These are phyloP conservation scores for Arabidopsis suecica DNA, from an alignment of 345 rosid species.

Conservation along the genomic window DNA sequence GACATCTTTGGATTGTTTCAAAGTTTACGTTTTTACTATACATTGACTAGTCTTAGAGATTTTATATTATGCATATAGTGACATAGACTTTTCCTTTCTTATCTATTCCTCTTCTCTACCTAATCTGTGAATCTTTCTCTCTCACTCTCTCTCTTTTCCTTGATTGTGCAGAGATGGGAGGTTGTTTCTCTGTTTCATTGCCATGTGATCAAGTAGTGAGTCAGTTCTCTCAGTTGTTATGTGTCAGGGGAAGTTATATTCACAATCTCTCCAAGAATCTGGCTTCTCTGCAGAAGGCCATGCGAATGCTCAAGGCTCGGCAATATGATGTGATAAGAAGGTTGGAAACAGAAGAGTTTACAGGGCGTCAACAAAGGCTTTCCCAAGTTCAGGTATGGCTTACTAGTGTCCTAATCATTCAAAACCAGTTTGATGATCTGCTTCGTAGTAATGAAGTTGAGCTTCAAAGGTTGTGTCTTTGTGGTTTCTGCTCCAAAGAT, in stretches of 20 bases:
- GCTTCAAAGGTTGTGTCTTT: constrained; percentile 15
- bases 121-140: no score
- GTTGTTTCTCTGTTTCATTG: not conserved
- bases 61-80: no score
- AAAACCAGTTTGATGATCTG: not conserved
- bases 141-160: no score
- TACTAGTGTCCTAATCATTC: not conserved
- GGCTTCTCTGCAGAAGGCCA: not conserved
- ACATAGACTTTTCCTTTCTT: no score
- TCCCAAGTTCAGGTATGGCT: constrained; percentile 23
- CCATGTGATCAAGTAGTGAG: constrained; percentile 1
- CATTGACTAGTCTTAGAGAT: no score
- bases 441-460: not conserved
- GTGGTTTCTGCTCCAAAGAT: not conserved
- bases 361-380: not conserved
- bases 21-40: no score
- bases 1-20: no score
- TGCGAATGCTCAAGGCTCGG: not conserved
- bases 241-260: constrained; percentile 3
- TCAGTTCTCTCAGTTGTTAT: not conserved
- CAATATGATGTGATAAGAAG: not conserved
- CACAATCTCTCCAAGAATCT: not conserved
- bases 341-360: not conserved
- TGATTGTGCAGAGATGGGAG: not conserved
- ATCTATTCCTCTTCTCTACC: no score